Evolutionary conservation across 164 flowering plant genomes (phyloP), one percentile per base, ranked within the genome.

Genomic region (Tetrastigma voinierianum): DNA sequence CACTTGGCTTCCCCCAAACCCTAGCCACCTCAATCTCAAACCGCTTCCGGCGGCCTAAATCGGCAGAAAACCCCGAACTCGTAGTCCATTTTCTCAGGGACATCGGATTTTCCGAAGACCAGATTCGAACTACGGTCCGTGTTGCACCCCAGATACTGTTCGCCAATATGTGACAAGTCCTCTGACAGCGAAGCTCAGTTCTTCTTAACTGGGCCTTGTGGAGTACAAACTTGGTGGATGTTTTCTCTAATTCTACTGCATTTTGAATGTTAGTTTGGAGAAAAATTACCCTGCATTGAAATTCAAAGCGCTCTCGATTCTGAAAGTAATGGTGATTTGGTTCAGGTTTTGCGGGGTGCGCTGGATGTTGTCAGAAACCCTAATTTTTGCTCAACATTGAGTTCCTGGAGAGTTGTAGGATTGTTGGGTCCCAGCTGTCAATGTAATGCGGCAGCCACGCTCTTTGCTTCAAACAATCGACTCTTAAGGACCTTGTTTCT

Each of bases 341-440:
- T 78, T 62, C 47, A 4, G 55, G 76, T 73, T 55, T 16, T 80
- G 51, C 43, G 19, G 20, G 72, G 62, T 76, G 81, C 68, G 58
- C 43, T 67, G 75, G 74, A 16, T 77, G 40, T 3, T 74, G 10
- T 10, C 19, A 64, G 10, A 49, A 53, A 65, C 19, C 72, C 77
- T 0, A 24, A 21, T 13, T 62, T 7, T 55, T 85, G 62, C 40
- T 67, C 23, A 85, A 81, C 61, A 58, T 83, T 64, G 59, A 65
- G 0, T 74, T 62, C 48, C 60, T 85, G 45, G 25, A 67, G 65
- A 72, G 77, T 17, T 74, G 76, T 72, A 86, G 86, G 16, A 76
- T 84, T 52, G 71, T 76, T 14, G 83, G 80, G 8, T 70, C 82
- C 23, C 84, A 85, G 70, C 73, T 85, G n/a, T 48, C 77, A n/a